Evolutionary conservation across 1,284 basidiomycete species (phyloP).

Genomic region (Inonotus hispidus): DNA sequence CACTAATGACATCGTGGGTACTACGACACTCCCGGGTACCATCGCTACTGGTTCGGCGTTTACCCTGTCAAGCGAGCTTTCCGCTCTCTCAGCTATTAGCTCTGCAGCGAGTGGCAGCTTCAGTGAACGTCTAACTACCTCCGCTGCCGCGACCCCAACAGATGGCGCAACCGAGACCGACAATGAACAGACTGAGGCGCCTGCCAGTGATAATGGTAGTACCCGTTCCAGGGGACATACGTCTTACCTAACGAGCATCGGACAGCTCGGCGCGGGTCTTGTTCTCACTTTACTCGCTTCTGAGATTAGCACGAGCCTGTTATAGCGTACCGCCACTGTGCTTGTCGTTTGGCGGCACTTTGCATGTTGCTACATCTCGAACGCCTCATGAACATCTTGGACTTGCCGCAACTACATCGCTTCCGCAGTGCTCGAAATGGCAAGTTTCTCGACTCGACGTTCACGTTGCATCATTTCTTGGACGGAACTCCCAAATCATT

Average conservation of each 20-base stretch:
- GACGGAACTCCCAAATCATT: neutral
- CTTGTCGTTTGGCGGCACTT: neutral
- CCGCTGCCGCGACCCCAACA: neutral
- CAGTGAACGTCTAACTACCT: neutral
- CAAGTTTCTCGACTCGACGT: neutral
- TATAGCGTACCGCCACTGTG: neutral
- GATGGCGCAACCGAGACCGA: neutral
- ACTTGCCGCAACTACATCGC: neutral
- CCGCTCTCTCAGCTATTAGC: conserved; percentile 3
- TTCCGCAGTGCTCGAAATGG: neutral
- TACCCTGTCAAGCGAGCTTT: conserved; percentile 2
- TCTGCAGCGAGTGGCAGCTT: conserved; percentile 5
- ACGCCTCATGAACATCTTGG: neutral
- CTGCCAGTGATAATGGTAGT: neutral
- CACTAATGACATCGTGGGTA: conserved; percentile 17
- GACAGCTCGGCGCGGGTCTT: neutral
- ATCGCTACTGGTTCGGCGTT: conserved; percentile 3
- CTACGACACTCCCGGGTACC: conserved; percentile 11
- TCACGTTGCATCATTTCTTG: neutral
- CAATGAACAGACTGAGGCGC: neutral
- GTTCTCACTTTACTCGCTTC: neutral
- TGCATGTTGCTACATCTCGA: neutral
- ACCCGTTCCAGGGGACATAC: neutral
- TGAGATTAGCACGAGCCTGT: neutral
- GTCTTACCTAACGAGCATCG: neutral